Evolutionary conservation across 805 yeast genomes (phyloP).

Genomic region (Metschnikowia matae): DNA sequence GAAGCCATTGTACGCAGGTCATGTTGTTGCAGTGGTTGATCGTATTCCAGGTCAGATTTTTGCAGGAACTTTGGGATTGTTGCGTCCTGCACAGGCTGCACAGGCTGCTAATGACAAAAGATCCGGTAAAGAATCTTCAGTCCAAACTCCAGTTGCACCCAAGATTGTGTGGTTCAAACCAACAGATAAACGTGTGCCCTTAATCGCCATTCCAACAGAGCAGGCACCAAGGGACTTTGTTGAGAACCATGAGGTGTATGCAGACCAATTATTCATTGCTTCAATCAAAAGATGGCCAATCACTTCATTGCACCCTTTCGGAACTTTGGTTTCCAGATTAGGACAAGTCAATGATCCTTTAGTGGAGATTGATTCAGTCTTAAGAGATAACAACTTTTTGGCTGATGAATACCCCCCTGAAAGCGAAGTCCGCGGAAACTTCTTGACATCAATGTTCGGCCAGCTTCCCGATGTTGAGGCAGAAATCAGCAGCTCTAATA

Average conservation of each 20-base stretch:
- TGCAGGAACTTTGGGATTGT: slow-evolving; percentile 87
- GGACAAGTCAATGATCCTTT: slow-evolving; percentile 74
- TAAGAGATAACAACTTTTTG: slow-evolving; percentile 80
- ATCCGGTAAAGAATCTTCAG: slow-evolving; percentile 44
- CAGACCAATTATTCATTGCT: slow-evolving; percentile 83
- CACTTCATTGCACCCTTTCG: slow-evolving; percentile 96
- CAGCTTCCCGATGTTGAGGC: slow-evolving; percentile 42
- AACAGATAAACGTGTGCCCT: slow-evolving; percentile 94
- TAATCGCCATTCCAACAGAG: slow-evolving; percentile 97
- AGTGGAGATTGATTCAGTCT: slow-evolving; percentile 82
- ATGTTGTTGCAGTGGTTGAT: slow-evolving; percentile 96
- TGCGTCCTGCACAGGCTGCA: slow-evolving; percentile 94
- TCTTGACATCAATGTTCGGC: slow-evolving; percentile 15
- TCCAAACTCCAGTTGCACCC: slow-evolving; percentile 55
- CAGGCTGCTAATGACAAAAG: slow-evolving; percentile 63
- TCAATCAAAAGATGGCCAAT: slow-evolving; percentile 99
- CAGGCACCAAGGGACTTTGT: slow-evolving; percentile 96
- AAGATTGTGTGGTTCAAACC: slow-evolving; percentile 99
- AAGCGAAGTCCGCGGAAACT: slow-evolving; percentile 18
- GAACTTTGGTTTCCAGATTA: slow-evolving; percentile 81
- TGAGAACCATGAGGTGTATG: slow-evolving; percentile 81
- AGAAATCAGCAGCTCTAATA: slow-evolving; percentile 31
- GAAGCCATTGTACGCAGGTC: slow-evolving; percentile 95
- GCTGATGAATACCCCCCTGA: slow-evolving; percentile 73
- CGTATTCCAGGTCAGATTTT: slow-evolving; percentile 96